Conservation (phyloP, 768 basidiomycete species). For the Boletus sensibilis region DNA sequence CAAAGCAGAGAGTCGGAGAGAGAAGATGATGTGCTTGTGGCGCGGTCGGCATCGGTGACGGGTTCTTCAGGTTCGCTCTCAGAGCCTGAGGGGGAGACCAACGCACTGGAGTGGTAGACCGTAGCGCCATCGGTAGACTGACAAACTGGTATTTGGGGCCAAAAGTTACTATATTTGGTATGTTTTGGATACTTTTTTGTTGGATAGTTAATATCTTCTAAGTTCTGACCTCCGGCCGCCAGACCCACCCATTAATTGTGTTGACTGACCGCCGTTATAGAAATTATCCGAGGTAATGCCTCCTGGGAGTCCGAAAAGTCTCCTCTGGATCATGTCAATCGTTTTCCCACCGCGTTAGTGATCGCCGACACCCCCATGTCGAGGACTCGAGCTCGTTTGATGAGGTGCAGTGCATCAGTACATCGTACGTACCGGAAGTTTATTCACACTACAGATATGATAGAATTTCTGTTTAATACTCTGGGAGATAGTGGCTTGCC, state of each 20-base stretch:
- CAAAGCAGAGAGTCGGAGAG: constrained; percentile 41
- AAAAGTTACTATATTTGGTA: background rate
- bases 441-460: too few species aligned
- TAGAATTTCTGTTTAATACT: too few species aligned
- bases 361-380: background rate
- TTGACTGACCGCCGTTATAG: background rate
- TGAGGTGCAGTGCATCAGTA: too few species aligned
- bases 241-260: too few species aligned
- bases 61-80: constrained; percentile 32
- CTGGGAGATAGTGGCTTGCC: too few species aligned
- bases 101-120: constrained; percentile 48
- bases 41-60: constrained; percentile 39
- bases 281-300: too few species aligned
- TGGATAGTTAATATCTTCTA: too few species aligned
- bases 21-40: constrained; percentile 32
- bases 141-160: background rate
- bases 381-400: too few species aligned
- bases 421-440: too few species aligned
- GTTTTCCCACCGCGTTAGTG: background rate
- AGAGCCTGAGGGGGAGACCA: constrained; percentile 53
- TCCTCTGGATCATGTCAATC: background rate
- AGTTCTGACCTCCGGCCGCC: too few species aligned
- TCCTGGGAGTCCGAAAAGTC: background rate
- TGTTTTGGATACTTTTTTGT: background rate
- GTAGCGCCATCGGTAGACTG: constrained; percentile 39